Base-by-base conservation (phyloP, 352 stramenopile genomes). In the Peronospora farinosa region DNA sequence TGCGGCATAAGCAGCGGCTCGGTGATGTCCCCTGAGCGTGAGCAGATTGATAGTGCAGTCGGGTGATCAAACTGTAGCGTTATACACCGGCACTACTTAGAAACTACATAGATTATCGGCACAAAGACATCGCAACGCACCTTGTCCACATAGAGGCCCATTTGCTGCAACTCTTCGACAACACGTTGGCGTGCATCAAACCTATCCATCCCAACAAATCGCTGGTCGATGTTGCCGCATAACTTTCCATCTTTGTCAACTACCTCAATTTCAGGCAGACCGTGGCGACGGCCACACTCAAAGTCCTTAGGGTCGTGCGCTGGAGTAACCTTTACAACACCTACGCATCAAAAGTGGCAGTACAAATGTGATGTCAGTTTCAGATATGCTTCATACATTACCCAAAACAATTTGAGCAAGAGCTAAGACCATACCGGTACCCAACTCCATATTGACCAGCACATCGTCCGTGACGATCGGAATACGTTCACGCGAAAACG, bases 221-320 rank as follows among this genome's bases (percentile, higher is more conserved):
- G 61, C 23, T 70, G 65, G 42, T 87, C 87, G 42, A 96, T 74
- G 4, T 74, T 65, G 5, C 77, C 73, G 23, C 73, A 89, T 41
- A 95, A 62, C 3, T 76, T 75, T 28, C 82, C 82, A 21, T 80
- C 54, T 25, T 84, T 72, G 40, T 92, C 69, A 23, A 95, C 90
- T 25, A 95, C 67, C 25, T 85, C 62, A 25, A 74, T 60, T 47
- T 88, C 67, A 1, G 74, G 62, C n/a, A 99, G 76, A 32, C 84
- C 74, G 55, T 99, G 94, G 16, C 96, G 77, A 62, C 95, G 88
- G 11, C 95, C 97, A 62, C 96, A 99, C 61, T 98, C 95, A 72
- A 98, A 99, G 79, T 99, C 97, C 56, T 99, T 99, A 3, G 95
- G 90, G 67, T 99, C 97, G 60, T 99, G 97, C 10, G 96, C 96